Evolutionary conservation across 2,329 filamentous ascomycete genomes (phyloP).

Genomic region (Fusarium armeniacum): DNA sequence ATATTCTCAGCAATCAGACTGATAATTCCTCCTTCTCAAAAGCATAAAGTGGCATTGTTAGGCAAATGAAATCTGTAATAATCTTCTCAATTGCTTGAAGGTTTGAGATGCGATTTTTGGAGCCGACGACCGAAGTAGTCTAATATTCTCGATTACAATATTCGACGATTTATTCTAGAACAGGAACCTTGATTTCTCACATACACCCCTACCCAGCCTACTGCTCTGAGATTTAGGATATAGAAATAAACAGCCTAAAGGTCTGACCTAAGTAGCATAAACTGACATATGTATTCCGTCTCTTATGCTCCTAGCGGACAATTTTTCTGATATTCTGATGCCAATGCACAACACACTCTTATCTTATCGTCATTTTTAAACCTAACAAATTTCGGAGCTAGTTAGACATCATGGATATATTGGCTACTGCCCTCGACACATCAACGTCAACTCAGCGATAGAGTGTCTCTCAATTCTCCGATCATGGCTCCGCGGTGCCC

Average conservation of each 20-base stretch:
- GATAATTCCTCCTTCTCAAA: neutral
- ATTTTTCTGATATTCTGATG: too few species aligned
- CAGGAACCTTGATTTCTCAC: neutral
- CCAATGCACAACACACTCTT: conserved; percentile 14
- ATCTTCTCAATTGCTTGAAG: neutral
- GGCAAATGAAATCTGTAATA: neutral
- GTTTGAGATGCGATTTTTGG: too few species aligned
- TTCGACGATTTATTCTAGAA: neutral
- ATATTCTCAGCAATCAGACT: neutral
- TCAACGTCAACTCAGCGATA: conserved; percentile 9
- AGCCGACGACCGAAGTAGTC: too few species aligned
- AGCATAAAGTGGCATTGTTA: neutral
- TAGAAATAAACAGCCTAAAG: too few species aligned
- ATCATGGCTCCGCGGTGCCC: conserved; percentile 52
- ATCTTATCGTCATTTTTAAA: conserved; percentile 43
- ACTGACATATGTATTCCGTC: too few species aligned
- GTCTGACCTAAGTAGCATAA: too few species aligned
- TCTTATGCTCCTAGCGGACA: too few species aligned
- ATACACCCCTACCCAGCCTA: neutral
- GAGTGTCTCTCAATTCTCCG: conserved; percentile 16
- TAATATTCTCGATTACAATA: neutral
- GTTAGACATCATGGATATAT: conserved; percentile 18
- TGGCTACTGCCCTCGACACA: conserved; percentile 8
- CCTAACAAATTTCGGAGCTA: conserved; percentile 32
- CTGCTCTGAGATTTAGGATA: too few species aligned